Percentiles rank a stretch among this genome's conserved stretches.
Conservation (phyloP, 2,329 filamentous ascomycete genomes). For the Fragosphaeria purpurea region DNA sequence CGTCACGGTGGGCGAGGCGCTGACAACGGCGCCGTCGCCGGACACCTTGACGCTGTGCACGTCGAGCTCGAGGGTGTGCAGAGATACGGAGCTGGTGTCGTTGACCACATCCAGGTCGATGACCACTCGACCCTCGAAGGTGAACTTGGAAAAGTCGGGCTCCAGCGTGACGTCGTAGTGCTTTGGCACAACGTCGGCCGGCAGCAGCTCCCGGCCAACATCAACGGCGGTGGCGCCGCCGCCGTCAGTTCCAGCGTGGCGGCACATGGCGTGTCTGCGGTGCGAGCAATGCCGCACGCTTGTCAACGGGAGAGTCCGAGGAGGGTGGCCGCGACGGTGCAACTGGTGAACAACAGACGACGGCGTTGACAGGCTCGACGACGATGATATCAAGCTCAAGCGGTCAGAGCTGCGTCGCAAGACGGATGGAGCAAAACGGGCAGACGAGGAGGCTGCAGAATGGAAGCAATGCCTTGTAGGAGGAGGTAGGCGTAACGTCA, state of each 20-base stretch:
- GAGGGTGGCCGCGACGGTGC: neutral
- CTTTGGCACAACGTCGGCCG: slow-evolving; percentile 79
- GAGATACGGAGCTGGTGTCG: slow-evolving; percentile 72
- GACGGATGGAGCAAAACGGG: neutral
- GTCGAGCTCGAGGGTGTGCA: slow-evolving; percentile 81
- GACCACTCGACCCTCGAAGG: slow-evolving; percentile 71
- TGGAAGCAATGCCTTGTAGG: slow-evolving; percentile 1
- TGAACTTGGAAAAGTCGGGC: slow-evolving; percentile 79
- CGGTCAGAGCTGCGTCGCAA: neutral
- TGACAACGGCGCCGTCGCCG: slow-evolving; percentile 44
- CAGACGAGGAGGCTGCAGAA: neutral
- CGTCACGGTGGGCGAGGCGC: slow-evolving; percentile 55
- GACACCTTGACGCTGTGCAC: slow-evolving; percentile 65
- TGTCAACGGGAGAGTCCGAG: neutral
- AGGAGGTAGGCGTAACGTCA: neutral
- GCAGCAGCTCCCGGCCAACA: slow-evolving; percentile 68
- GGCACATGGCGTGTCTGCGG: slow-evolving; percentile 63
- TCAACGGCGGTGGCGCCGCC: slow-evolving; percentile 24
- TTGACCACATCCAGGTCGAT: slow-evolving; percentile 83
- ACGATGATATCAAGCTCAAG: slow-evolving; percentile 1
- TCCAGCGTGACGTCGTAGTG: slow-evolving; percentile 91
- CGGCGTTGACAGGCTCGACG: neutral
- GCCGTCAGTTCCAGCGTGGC: slow-evolving; percentile 27
- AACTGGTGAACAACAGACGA: neutral
- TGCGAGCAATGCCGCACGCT: slow-evolving; percentile 59